Evolutionary conservation across 768 basidiomycete genomes (phyloP).

Genomic region (Gloeostereum incarnatum): DNA sequence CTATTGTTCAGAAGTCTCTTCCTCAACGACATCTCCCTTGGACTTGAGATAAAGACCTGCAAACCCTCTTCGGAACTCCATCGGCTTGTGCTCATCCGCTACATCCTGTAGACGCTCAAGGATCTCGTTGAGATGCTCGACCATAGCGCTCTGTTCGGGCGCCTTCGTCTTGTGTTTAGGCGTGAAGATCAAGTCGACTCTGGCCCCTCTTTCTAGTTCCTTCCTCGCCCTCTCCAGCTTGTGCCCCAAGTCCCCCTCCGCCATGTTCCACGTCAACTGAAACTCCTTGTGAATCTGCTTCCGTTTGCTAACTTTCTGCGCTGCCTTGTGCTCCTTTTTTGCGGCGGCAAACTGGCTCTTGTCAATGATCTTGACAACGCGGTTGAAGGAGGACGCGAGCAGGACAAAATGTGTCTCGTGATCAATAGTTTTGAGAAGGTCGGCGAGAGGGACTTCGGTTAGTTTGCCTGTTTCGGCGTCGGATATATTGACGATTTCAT

Average conservation of each 20-base stretch:
- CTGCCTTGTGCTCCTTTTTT: conserved; percentile 24
- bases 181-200: conserved; percentile 46
- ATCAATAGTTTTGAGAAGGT: conserved; percentile 37
- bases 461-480: conserved; percentile 36
- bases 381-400: conserved; percentile 39
- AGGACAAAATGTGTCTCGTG: conserved; percentile 35
- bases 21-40: too few relatives aligned
- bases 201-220: conserved; percentile 50
- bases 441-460: conserved; percentile 21
- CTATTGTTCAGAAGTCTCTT: too few relatives aligned
- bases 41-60: too few relatives aligned
- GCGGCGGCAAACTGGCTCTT: conserved; percentile 30
- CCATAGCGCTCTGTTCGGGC: conserved; percentile 29
- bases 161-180: conserved; percentile 34
- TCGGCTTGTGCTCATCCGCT: conserved; percentile 42
- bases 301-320: conserved; percentile 21
- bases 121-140: conserved; percentile 32
- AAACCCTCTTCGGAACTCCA: conserved; percentile 25
- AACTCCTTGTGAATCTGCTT: conserved; percentile 49
- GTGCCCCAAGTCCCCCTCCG: conserved; percentile 48
- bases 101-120: conserved; percentile 34
- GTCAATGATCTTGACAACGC: conserved; percentile 50
- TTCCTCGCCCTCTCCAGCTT: conserved; percentile 47
- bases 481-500: conserved; percentile 31
- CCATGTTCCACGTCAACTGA: conserved; percentile 63